Base-by-base conservation (phyloP, 176 grass and related monocot species). In the Alloteropsis semialata region DNA sequence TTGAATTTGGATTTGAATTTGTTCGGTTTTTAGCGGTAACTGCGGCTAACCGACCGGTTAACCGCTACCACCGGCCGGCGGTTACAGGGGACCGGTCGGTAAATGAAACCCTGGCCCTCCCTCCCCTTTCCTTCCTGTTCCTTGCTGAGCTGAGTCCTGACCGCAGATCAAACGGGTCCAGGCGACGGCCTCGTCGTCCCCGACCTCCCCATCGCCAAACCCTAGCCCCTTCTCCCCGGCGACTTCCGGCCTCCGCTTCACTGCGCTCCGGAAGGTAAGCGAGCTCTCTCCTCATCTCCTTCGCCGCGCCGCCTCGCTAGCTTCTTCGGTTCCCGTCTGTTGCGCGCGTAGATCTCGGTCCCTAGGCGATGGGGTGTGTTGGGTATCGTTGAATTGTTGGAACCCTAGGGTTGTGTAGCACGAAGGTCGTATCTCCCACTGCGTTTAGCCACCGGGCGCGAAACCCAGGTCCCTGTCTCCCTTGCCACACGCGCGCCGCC, bases 181-280 rank as follows among this genome's bases (percentile, higher is more conserved):
- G 13, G 44, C 44, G 12, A n/a, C n/a, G n/a, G 44, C 44, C 43
- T 44, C 43, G 44, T 46, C 44, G 44, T 46, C 44, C 44, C 44
- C 44, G 44, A 46, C 44, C 41, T 43, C 41, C 41, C 41, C n/a
- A 10, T 43, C 41, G 41, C 41, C 41, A 43, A 43, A 43, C 41
- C 41, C 41, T 43, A 43, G 41, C 41, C 41, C 41, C 41, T 43
- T 43, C 41, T 43, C 45, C 65, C 71, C n/a, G 51, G 53, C 34
- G 73, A 50, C 30, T 14, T 41, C 53, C 56, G 27, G 65, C 53
- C 16, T 30, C 38, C 38, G 7, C 4, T 10, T 10, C 37, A 16
- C 34, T 41, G 41, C 72, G 33, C 22, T 69, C 33, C 54, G 49
- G 25, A 29, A 53, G 80, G 86, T 88, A 84, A 72, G 45, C 9